These are phyloP conservation scores for Calonectria ilicicola DNA, from an alignment of 2,329 filamentous ascomycete species.

Conservation along the genomic window DNA sequence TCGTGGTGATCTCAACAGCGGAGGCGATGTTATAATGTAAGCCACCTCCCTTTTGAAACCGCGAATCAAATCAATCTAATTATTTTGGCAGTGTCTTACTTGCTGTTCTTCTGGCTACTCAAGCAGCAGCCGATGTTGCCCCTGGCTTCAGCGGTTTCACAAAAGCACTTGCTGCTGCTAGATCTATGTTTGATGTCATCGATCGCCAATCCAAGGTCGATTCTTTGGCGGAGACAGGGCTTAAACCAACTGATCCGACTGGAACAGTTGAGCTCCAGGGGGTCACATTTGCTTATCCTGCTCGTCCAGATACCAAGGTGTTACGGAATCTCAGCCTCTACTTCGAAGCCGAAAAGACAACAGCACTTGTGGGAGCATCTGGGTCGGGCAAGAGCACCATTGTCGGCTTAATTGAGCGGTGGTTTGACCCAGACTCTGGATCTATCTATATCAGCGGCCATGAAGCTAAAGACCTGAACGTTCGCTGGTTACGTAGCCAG, in stretches of 20 bases:
- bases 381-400: constrained; percentile 65
- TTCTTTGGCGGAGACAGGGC: neutral
- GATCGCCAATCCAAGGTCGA: neutral
- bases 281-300: constrained; percentile 63
- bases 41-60: neutral
- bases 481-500: constrained; percentile 59
- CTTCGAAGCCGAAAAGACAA: constrained; percentile 56
- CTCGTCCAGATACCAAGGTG: constrained; percentile 57
- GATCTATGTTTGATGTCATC: neutral
- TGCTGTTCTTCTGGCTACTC: neutral
- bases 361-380: constrained; percentile 65
- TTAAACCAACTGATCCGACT: neutral
- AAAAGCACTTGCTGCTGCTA: neutral
- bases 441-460: constrained; percentile 47
- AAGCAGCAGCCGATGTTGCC: neutral
- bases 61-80: neutral
- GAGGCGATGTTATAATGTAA: neutral
- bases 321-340: constrained; percentile 49
- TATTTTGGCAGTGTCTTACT: neutral
- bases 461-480: constrained; percentile 51
- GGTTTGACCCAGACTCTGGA: constrained; percentile 47
- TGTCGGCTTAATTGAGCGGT: constrained; percentile 62
- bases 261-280: constrained; percentile 25
- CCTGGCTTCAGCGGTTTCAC: neutral
- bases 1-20: neutral